These are phyloP conservation scores for Miscanthus lutarioriparius DNA, from an alignment of 176 grass and related monocot species.

Conservation along the genomic window DNA sequence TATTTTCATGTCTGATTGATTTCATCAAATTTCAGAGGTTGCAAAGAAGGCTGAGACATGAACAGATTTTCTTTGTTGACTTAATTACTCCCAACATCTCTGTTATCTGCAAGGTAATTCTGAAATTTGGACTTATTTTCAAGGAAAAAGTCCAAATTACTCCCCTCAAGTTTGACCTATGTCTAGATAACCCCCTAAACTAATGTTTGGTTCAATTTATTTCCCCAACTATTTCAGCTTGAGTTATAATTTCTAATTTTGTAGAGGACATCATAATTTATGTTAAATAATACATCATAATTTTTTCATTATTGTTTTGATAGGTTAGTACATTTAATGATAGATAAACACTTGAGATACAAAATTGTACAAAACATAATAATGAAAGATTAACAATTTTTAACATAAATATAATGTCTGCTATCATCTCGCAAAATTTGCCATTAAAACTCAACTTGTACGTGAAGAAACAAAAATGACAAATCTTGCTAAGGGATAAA, in stretches of 20 bases:
- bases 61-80: constrained; percentile 64
- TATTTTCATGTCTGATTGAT: constrained; percentile 38
- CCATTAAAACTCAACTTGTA: neutral
- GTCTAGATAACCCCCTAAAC: neutral
- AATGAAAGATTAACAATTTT: neutral
- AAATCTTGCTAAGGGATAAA: neutral
- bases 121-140: neutral
- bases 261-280: neutral
- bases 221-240: neutral
- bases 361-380: neutral
- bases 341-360: neutral
- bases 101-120: constrained; percentile 81
- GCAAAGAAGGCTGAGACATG: constrained; percentile 60
- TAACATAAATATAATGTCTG: neutral
- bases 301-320: neutral
- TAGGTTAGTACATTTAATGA: neutral
- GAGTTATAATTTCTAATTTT: neutral
- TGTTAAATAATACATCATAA: neutral
- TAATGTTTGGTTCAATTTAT: neutral
- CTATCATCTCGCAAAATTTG: neutral
- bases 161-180: neutral
- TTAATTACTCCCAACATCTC: constrained; percentile 65
- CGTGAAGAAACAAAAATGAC: neutral
- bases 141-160: neutral
- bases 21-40: constrained; percentile 72